These are phyloP conservation scores for Aspergillus terreus DNA, from an alignment of 2,329 filamentous ascomycete genomes.

Conservation along the genomic window DNA sequence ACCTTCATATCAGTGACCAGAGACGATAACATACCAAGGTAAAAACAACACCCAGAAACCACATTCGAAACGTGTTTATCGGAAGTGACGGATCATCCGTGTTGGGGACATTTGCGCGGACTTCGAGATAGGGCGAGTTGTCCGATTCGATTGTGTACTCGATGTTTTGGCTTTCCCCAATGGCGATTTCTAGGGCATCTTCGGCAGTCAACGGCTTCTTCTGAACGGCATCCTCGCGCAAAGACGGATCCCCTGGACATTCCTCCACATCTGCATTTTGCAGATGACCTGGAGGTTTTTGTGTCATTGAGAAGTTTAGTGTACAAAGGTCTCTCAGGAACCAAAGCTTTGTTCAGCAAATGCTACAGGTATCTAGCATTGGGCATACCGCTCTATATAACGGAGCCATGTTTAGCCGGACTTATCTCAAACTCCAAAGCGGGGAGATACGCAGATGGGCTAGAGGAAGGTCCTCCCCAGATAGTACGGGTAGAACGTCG, in stretches of 20 bases:
- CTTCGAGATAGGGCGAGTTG: slow-evolving; percentile 27
- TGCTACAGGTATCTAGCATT: no score
- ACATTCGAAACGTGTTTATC: slow-evolving; percentile 34
- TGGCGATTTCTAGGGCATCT: slow-evolving; percentile 18
- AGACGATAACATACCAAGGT: slow-evolving; percentile 31
- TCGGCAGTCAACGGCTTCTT: slow-evolving; percentile 15
- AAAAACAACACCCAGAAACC: slow-evolving; percentile 42
- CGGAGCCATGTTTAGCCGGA: no score
- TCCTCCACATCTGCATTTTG: slow-evolving; percentile 11
- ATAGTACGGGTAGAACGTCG: no score
- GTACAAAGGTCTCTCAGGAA: no score
- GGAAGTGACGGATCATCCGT: slow-evolving; percentile 26
- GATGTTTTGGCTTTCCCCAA: slow-evolving; percentile 14
- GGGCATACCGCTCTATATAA: no score
- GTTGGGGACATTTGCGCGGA: slow-evolving; percentile 25
- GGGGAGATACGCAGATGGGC: no score
- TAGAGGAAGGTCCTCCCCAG: no score
- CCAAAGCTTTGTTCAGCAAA: no score
- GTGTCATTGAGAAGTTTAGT: no score
- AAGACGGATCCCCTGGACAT: slow-evolving; percentile 3
- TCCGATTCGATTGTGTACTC: slow-evolving; percentile 22
- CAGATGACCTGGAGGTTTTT: background rate
- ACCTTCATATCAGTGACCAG: background rate
- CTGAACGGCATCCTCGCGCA: slow-evolving; percentile 3
- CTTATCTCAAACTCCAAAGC: no score